Conservation (phyloP, 2,329 filamentous ascomycete genomes). For the Teratosphaeriaceae sp. region DNA sequence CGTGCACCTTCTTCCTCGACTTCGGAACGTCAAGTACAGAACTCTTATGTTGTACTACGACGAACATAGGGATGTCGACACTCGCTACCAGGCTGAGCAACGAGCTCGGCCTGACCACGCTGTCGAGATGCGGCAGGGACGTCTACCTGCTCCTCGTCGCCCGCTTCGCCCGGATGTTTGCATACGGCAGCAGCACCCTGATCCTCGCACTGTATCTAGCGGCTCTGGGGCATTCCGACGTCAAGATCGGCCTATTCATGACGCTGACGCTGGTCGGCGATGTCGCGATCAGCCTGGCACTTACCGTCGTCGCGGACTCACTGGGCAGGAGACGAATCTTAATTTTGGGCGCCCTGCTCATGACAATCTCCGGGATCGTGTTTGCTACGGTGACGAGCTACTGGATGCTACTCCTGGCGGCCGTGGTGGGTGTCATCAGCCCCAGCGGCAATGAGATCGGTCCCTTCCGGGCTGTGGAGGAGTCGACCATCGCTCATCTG, state of each 20-base stretch:
- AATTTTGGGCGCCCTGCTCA: constrained; percentile 21
- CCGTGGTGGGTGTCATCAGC: constrained; percentile 29
- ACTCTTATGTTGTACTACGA: not conserved
- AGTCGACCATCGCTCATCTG: constrained; percentile 28
- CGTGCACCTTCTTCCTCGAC: not conserved
- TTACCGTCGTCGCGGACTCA: constrained; percentile 26
- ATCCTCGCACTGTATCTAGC: constrained; percentile 28
- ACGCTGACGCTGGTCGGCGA: constrained; percentile 29
- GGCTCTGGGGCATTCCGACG: constrained; percentile 22
- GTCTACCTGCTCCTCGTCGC: constrained; percentile 53
- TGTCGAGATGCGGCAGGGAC: constrained; percentile 40
- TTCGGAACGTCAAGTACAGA: not conserved
- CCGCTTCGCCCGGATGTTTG: constrained; percentile 57
- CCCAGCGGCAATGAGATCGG: constrained; percentile 30
- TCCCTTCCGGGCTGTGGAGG: constrained; percentile 29
- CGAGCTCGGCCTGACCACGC: constrained; percentile 42
- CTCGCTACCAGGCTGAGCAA: constrained; percentile 5
- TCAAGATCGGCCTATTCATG: constrained; percentile 30
- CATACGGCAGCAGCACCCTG: constrained; percentile 46
- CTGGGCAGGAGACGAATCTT: constrained; percentile 25
- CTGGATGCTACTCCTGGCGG: constrained; percentile 25
- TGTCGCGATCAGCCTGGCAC: constrained; percentile 23
- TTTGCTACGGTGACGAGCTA: constrained; percentile 24
- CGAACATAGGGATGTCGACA: not conserved
- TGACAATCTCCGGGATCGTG: constrained; percentile 22